Evolutionary conservation across 2,329 filamentous ascomycete species (phyloP).

Genomic region (Sporothrix mexicana): DNA sequence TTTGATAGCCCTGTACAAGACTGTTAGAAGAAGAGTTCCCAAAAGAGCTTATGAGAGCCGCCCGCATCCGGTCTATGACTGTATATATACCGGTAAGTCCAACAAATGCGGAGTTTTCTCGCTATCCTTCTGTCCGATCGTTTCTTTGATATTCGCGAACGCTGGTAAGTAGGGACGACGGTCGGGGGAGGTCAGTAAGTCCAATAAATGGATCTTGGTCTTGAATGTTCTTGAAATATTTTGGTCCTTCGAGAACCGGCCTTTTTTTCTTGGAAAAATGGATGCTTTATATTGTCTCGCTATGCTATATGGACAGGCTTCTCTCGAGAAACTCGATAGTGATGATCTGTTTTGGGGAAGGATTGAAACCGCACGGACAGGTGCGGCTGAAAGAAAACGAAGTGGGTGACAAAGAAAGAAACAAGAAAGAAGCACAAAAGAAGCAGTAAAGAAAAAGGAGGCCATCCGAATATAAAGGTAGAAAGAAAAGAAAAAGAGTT

Average conservation of each 20-base stretch:
- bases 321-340: conserved; percentile 1
- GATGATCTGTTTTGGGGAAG: conserved; percentile 13
- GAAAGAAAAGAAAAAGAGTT: neutral
- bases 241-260: neutral
- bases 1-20: neutral
- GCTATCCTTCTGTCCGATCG: conserved; percentile 10
- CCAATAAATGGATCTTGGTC: conserved; percentile 4
- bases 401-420: neutral
- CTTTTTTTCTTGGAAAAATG: conserved; percentile 24
- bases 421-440: conserved; percentile 16
- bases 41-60: too few relatives aligned
- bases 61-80: neutral
- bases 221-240: conserved; percentile 24
- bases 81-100: neutral
- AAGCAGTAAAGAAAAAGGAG: conserved; percentile 14
- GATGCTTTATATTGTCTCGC: conserved; percentile 35
- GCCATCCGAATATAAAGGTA: conserved; percentile 9
- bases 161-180: neutral
- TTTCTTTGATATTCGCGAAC: neutral
- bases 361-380: conserved; percentile 15
- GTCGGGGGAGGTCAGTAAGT: neutral
- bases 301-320: conserved; percentile 34
- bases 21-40: conserved; percentile 9
- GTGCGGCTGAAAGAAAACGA: conserved; percentile 5
- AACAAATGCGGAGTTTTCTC: neutral